A percentile compares a stretch with the other conserved stretches of the same genome.
Evolutionary conservation across 371 early-diverging fungal genomes (phyloP).

Genomic region (Chytridium lagenaria): DNA sequence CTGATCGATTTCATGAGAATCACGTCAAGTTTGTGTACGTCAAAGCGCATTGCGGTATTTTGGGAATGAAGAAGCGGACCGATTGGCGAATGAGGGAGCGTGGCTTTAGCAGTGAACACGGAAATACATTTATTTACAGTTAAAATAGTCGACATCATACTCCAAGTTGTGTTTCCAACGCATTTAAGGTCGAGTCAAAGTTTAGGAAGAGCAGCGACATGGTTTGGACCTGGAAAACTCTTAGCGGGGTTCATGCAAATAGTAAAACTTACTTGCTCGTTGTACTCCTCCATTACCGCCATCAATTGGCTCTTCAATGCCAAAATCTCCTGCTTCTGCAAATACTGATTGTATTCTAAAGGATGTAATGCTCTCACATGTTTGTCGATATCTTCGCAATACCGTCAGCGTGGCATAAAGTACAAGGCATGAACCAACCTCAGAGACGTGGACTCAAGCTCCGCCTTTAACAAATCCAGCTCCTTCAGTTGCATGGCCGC

Average conservation of each 20-base stretch:
- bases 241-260: background rate
- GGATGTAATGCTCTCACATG: constrained; percentile 23
- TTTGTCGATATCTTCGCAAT: constrained; percentile 20
- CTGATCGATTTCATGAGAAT: constrained; percentile 41
- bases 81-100: constrained; percentile 26
- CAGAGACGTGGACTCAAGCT: constrained; percentile 40
- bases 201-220: background rate
- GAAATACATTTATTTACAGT: background rate
- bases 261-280: constrained; percentile 28
- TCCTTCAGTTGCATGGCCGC: constrained; percentile 39
- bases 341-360: constrained; percentile 29
- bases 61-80: constrained; percentile 33
- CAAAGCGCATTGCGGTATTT: constrained; percentile 33
- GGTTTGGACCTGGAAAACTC: background rate
- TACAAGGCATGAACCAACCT: constrained; percentile 23
- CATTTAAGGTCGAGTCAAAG: background rate
- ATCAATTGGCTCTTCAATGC: constrained; percentile 31
- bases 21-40: constrained; percentile 53
- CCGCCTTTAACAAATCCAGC: constrained; percentile 37
- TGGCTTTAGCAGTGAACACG: background rate
- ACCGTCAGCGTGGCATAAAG: background rate
- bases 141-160: background rate
- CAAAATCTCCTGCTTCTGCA: constrained; percentile 4
- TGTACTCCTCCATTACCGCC: constrained; percentile 30
- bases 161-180: background rate